Evolutionary conservation across 2,329 filamentous ascomycete species (phyloP), one percentile per base, ranked within the genome.

Genomic region (Paecilomyces sp.): DNA sequence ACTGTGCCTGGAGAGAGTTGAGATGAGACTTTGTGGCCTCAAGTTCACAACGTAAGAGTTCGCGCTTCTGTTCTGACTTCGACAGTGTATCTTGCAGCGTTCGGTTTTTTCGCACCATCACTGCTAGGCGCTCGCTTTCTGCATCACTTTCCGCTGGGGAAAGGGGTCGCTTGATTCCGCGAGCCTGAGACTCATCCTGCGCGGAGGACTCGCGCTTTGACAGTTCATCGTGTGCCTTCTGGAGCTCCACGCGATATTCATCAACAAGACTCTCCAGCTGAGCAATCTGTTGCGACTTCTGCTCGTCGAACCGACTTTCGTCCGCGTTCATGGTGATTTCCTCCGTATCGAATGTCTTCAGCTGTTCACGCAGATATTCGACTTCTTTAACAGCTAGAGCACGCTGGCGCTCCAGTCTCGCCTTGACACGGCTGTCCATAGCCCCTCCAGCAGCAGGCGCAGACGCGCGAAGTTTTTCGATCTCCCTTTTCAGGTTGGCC

Each of bases 301-400:
- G 82, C 65, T 89, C 84, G 68, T 99, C 91, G 58, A 89, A 88
- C 52, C 73, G 74, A 34, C 85, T 86, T 34, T 91, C 90, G 0
- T 90, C 86, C 58, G 68, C 68, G 54, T 93, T 87, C 77, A 97
- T 89, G 0, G 92, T 92, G 57, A 86, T 85, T 68, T 97, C 92
- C 74, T 99, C 94, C 0, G 86, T 84, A 68, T 97, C 91, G 61
- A 95, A 89, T 0, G 90, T 88, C 75, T 92, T 92, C 58, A 97
- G 82, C 74, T 99, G 94, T 0, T 91, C 93, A 24, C 94, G 89
- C 6, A 99, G 83, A 71, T 96, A 96, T 66, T 97, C 92, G 0
- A 94, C 91, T 72, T 99, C 95, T 70, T 97, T 97, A 25, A 91
- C 82, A 0, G 92, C 91, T 7, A 99, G 82, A 0, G 83, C 85